Evolutionary conservation across 2,329 filamentous ascomycete species (phyloP).

Genomic region (Fusarium phyllophilum): DNA sequence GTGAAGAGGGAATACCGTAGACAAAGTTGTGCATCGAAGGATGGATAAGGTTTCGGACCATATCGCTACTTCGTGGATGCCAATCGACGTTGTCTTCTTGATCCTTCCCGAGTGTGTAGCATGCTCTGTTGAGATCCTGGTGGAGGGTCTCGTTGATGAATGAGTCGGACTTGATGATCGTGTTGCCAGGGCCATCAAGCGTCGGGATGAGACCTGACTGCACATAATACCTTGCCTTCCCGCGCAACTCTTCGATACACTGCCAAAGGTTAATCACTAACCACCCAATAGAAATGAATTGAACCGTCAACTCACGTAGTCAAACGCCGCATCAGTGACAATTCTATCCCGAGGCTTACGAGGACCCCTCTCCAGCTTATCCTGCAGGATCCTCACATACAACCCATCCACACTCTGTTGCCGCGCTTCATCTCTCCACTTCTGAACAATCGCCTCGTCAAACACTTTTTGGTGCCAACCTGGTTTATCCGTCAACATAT

Average conservation of each 20-base stretch:
- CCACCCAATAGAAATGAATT: rapidly evolving
- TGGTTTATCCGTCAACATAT: constrained; percentile 39
- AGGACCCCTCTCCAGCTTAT: neutral
- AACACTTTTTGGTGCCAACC: constrained; percentile 38
- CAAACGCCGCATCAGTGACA: neutral
- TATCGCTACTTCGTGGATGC: constrained; percentile 1
- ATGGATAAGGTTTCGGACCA: constrained; percentile 2
- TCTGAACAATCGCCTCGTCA: constrained; percentile 9
- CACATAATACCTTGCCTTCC: neutral
- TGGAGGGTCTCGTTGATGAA: neutral
- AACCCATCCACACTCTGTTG: neutral
- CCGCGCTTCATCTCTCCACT: constrained; percentile 6
- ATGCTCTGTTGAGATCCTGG: neutral
- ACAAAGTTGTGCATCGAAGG: constrained; percentile 8
- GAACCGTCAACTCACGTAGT: neutral
- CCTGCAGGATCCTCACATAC: neutral
- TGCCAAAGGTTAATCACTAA: neutral
- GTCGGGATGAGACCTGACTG: neutral
- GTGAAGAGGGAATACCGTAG: neutral
- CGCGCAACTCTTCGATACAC: neutral
- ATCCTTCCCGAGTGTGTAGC: neutral
- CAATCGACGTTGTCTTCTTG: neutral
- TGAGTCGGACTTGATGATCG: neutral
- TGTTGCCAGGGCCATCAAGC: neutral
- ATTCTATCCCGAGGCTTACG: neutral